Base-by-base conservation (phyloP, 1,139 yeast species). In the Sugiyamaella japonica region DNA sequence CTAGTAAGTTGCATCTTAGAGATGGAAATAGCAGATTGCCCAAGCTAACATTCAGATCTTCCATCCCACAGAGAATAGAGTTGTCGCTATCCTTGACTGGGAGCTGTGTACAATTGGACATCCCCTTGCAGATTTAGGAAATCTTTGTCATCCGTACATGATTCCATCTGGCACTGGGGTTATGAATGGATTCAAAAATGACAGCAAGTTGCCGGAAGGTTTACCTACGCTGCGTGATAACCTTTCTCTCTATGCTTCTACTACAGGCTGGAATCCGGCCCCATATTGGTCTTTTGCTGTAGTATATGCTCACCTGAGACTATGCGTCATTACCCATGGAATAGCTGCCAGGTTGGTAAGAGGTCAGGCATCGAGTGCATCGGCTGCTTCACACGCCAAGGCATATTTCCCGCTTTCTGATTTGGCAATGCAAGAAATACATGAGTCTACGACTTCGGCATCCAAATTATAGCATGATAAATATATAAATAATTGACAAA, bases 91-190 rank as follows among this genome's bases (percentile, higher is more conserved):
- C 0, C 72, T 84, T 50, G 88, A 84, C 65, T 84, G 88, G 88
- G 89, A 84, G 64, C 73, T 84, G 39, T 82, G 87, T 62, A 84
- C 88, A 0, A 74, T 82, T 59, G 89, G 89, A 0, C 86, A 83
- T 60, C 88, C 88, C 1, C 68, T 83, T 52, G 83, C 84, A 54
- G 89, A 84, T 61, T 70, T 84, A 51, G 81, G 85, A 20, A 84
- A 84, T 62, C 74, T 82, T 46, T 70, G 83, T 32, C 87, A 83
- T 61, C 83, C 85, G 3, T 82, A 77, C 66, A 77, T 75, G 55
- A 66, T 81, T 58, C 82, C 86, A 0, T 66, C 58, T 3, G 52
- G 29, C 15, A 53, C 57, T n/a, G 51, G 49, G 16, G 53, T 51
- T 23, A 32, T 55, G 15, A 44, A 40, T 9, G 55, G 57, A 10